These are phyloP conservation scores for Fusarium oxysporum DNA, from an alignment of 2,329 filamentous ascomycete genomes.

Conservation along the genomic window DNA sequence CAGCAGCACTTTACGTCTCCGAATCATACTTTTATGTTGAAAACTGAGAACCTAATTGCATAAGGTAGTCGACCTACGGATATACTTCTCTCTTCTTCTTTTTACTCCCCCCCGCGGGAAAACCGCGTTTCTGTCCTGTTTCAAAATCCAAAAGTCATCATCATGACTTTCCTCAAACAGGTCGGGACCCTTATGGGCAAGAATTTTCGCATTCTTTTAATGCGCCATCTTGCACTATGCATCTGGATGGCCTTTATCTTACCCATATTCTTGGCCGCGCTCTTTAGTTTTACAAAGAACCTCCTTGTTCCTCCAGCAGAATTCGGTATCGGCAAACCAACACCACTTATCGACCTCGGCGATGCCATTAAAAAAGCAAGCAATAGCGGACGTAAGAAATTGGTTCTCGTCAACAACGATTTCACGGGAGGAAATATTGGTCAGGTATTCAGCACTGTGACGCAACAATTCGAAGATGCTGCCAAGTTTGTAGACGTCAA, in stretches of 20 bases:
- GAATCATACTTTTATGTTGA: background rate
- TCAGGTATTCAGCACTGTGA: constrained; percentile 73
- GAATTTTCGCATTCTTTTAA: constrained; percentile 69
- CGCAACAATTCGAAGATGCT: constrained; percentile 65
- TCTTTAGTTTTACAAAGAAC: constrained; percentile 80
- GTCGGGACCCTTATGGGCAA: constrained; percentile 71
- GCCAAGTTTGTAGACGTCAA: constrained; percentile 66
- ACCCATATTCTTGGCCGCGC: constrained; percentile 67
- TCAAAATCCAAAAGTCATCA: constrained; percentile 9
- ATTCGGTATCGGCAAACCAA: constrained; percentile 76
- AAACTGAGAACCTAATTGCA: background rate
- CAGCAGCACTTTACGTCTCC: background rate
- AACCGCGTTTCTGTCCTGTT: background rate
- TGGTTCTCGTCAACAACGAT: constrained; percentile 85
- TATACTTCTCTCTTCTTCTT: background rate
- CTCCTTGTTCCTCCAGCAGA: constrained; percentile 82
- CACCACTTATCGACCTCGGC: constrained; percentile 71
- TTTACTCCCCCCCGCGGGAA: background rate
- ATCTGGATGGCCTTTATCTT: constrained; percentile 69
- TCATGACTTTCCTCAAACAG: constrained; percentile 67
- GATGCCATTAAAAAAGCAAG: constrained; percentile 70
- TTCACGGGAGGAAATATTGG: constrained; percentile 77
- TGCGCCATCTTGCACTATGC: constrained; percentile 65
- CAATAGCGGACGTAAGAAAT: constrained; percentile 69
- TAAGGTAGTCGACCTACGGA: background rate